These are phyloP conservation scores for Suillus lakei DNA, from an alignment of 768 basidiomycete genomes.

Conservation along the genomic window DNA sequence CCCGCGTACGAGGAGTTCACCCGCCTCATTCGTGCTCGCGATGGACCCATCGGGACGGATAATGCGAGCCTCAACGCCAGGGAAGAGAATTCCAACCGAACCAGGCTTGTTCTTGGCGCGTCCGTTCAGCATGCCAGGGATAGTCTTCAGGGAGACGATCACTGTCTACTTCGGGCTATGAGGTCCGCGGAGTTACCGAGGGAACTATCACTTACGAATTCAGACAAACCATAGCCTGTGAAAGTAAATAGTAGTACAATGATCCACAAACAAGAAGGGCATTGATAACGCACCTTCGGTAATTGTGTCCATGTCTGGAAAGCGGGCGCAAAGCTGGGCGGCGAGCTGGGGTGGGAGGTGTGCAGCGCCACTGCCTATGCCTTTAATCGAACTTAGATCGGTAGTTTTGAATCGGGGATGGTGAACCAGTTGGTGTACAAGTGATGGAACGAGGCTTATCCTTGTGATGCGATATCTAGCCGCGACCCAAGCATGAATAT, in stretches of 20 bases:
- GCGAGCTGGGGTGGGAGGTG: slow-evolving; percentile 59
- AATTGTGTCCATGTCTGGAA: slow-evolving; percentile 34
- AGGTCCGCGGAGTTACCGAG: neutral
- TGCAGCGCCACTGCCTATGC: slow-evolving; percentile 55
- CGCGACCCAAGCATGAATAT: neutral
- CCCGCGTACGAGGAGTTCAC: slow-evolving; percentile 62
- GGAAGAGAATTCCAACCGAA: slow-evolving; percentile 56
- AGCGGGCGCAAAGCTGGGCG: slow-evolving; percentile 36
- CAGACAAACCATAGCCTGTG: slow-evolving; percentile 66
- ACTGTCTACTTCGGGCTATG: neutral
- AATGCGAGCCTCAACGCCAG: slow-evolving; percentile 62
- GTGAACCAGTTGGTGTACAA: slow-evolving; percentile 60
- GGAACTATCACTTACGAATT: slow-evolving; percentile 45
- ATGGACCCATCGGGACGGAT: slow-evolving; percentile 56
- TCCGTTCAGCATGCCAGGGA: slow-evolving; percentile 46
- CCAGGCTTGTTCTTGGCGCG: slow-evolving; percentile 39
- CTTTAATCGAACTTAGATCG: slow-evolving; percentile 52
- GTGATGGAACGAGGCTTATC: slow-evolving; percentile 56
- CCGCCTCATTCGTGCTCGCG: slow-evolving; percentile 54
- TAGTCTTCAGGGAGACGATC: slow-evolving; percentile 42
- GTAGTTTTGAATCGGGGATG: slow-evolving; percentile 44
- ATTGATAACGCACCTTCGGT: slow-evolving; percentile 44
- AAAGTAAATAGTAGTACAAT: neutral
- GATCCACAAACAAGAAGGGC: neutral
- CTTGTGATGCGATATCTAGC: slow-evolving; percentile 54